Conservation (phyloP, 192 early-diverging fungal species). For the Backusella australiensis region DNA sequence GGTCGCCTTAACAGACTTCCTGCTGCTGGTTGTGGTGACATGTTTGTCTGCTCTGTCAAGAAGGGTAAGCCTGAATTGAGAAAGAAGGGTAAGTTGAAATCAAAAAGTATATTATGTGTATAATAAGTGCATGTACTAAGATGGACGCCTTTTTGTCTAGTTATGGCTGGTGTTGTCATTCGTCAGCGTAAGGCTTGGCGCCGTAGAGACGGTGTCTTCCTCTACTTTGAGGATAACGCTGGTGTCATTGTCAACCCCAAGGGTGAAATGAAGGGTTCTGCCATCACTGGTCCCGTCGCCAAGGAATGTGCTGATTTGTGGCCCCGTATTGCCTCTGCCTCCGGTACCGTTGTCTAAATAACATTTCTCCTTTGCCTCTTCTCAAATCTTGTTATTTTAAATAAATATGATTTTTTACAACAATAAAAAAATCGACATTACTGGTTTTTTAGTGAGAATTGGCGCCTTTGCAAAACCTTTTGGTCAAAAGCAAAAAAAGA, state of each 20-base stretch:
- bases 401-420: no score
- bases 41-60: constrained; percentile 99
- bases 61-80: constrained; percentile 99
- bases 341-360: constrained; percentile 66
- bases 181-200: constrained; percentile 99
- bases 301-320: constrained; percentile 99
- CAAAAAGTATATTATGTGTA: no score
- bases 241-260: constrained; percentile 96
- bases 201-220: constrained; percentile 96
- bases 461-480: no score
- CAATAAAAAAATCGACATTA: no score
- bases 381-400: no score
- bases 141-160: constrained; percentile 33
- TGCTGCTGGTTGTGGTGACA: constrained; percentile 97
- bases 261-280: constrained; percentile 53
- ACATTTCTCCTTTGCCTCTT: neutral
- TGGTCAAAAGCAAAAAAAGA: no score
- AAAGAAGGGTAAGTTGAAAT: constrained; percentile 86
- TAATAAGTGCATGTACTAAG: no score
- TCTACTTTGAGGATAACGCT: constrained; percentile 99
- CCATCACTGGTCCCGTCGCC: constrained; percentile 99
- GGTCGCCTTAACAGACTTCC: constrained; percentile 97
- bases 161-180: constrained; percentile 98
- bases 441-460: no score
- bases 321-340: constrained; percentile 97